A percentile compares a stretch with the other conserved stretches of the same genome.
phyloP scores from a whole-genome alignment of 768 basidiomycete genomes.

The Lactarius deliciosus region DNA sequence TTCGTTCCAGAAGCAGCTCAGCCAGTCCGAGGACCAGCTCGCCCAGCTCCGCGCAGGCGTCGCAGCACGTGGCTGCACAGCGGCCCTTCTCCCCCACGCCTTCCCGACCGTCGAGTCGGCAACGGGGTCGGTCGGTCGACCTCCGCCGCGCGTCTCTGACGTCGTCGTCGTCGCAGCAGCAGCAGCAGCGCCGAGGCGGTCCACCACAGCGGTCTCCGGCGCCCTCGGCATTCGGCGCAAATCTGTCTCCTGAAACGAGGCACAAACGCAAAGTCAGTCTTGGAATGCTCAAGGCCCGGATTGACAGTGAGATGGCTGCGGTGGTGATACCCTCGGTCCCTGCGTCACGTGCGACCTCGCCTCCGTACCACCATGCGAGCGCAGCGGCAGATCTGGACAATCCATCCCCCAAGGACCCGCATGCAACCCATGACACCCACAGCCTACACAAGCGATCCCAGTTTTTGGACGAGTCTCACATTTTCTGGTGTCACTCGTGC shows the following conservation, averaged over 20 bases:
- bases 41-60: slow-evolving; percentile 45
- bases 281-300: slow-evolving; percentile 88
- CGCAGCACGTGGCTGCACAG: slow-evolving; percentile 44
- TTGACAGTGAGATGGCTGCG: slow-evolving; percentile 71
- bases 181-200: slow-evolving; percentile 31
- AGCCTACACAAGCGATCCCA: slow-evolving; percentile 49
- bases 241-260: slow-evolving; percentile 68
- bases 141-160: slow-evolving; percentile 39
- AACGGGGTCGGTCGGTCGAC: slow-evolving; percentile 42
- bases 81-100: slow-evolving; percentile 47
- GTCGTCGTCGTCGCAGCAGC: slow-evolving; percentile 32
- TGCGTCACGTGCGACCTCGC: slow-evolving; percentile 55
- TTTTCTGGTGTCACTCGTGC: slow-evolving; percentile 89
- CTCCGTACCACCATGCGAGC: slow-evolving; percentile 32
- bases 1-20: slow-evolving; percentile 65
- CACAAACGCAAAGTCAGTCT: slow-evolving; percentile 84
- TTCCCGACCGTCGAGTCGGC: slow-evolving; percentile 48
- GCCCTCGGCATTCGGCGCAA: slow-evolving; percentile 45
- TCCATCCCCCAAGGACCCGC: slow-evolving; percentile 25
- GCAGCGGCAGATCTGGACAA: slow-evolving; percentile 33
- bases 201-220: slow-evolving; percentile 35
- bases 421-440: slow-evolving; percentile 5
- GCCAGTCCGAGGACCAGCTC: slow-evolving; percentile 65
- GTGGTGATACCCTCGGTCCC: slow-evolving; percentile 41
- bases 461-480: slow-evolving; percentile 84